Evolutionary conservation across 768 basidiomycete species (phyloP).

Genomic region (Lactarius vividus): DNA sequence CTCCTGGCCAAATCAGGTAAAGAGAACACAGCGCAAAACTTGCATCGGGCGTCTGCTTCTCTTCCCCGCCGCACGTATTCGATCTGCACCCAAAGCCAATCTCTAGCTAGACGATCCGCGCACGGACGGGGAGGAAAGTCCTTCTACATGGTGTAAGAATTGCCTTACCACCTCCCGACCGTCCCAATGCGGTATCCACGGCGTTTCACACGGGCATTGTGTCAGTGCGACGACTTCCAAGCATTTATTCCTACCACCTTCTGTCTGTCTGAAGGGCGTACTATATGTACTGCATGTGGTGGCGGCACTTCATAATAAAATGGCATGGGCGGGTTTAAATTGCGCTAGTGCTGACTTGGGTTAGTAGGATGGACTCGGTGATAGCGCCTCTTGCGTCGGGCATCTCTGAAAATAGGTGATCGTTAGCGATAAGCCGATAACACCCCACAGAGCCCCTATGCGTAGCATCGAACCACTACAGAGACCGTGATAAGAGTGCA

Average conservation of each 20-base stretch:
- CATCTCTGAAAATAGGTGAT: neutral
- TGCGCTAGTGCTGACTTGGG: neutral
- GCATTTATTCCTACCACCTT: neutral
- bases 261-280: neutral
- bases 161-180: neutral
- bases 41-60: neutral
- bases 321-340: neutral
- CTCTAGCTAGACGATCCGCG: neutral
- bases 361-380: neutral
- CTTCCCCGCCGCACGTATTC: neutral
- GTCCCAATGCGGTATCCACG: neutral
- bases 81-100: neutral
- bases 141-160: neutral
- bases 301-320: neutral
- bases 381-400: neutral
- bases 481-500: neutral
- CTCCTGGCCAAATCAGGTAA: neutral
- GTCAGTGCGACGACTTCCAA: neutral
- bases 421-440: neutral
- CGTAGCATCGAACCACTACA: too few relatives aligned
- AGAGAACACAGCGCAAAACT: neutral
- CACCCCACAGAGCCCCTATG: neutral
- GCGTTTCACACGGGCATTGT: neutral
- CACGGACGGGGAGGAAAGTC: neutral
- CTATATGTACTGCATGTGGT: neutral